phyloP scores from a whole-genome alignment of 1,139 yeast species.

The Candida tetrigidarum region DNA sequence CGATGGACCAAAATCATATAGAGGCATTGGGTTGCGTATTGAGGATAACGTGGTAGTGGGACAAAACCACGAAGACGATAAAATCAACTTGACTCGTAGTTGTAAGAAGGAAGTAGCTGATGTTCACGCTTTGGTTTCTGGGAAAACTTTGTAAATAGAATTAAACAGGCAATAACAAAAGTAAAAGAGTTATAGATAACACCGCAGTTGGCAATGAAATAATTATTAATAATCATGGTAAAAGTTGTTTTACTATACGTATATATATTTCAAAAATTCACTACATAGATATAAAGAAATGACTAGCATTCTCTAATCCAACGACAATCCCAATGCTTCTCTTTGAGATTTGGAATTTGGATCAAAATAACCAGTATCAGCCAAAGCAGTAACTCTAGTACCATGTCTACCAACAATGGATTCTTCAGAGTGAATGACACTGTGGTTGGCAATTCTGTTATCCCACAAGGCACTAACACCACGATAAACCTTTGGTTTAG shows the following conservation, averaged over 20 bases:
- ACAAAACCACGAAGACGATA: constrained; percentile 49
- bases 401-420: constrained; percentile 57
- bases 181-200: no score
- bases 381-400: constrained; percentile 60
- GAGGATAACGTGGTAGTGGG: constrained; percentile 93
- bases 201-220: no score
- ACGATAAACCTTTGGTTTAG: constrained; percentile 46
- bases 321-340: constrained; percentile 50
- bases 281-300: no score
- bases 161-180: constrained; percentile 25
- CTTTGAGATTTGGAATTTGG: constrained; percentile 55
- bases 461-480: constrained; percentile 65
- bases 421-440: constrained; percentile 55
- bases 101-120: constrained; percentile 87
- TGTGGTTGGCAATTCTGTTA: constrained; percentile 55
- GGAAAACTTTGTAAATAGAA: constrained; percentile 38
- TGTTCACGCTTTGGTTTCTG: constrained; percentile 68
- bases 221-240: no score
- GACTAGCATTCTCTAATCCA: no score
- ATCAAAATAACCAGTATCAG: constrained; percentile 57
- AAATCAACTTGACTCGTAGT: constrained; percentile 67
- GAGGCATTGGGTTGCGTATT: constrained; percentile 91
- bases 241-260: no score
- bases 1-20: constrained; percentile 71
- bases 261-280: no score